These are phyloP conservation scores for Sclerotinia minor DNA, from an alignment of 2,329 filamentous ascomycete genomes.

Conservation along the genomic window DNA sequence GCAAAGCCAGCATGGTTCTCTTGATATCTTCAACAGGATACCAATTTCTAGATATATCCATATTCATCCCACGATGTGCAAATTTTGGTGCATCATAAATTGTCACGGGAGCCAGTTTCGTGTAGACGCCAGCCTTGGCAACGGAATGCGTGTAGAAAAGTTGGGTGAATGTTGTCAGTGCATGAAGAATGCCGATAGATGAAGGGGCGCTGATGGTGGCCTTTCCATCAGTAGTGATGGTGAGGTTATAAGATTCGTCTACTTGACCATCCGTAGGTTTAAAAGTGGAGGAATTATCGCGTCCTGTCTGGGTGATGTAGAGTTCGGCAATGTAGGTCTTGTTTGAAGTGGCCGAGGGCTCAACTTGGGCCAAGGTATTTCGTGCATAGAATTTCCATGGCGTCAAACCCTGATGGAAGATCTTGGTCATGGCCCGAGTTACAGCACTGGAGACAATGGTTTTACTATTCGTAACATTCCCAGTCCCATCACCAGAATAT, in stretches of 20 bases:
- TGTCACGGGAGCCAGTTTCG: conserved; percentile 65
- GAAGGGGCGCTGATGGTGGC: conserved; percentile 65
- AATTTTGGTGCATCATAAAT: conserved; percentile 76
- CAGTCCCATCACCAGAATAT: conserved; percentile 23
- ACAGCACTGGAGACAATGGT: conserved; percentile 58
- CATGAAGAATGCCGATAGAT: conserved; percentile 68
- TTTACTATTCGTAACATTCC: conserved; percentile 44
- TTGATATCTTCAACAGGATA: conserved; percentile 56
- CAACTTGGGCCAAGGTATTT: conserved; percentile 56
- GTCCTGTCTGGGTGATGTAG: conserved; percentile 58
- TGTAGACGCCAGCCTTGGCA: conserved; percentile 60
- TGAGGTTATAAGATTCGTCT: conserved; percentile 75
- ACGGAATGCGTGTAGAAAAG: conserved; percentile 73
- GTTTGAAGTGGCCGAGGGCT: conserved; percentile 53
- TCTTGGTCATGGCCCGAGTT: conserved; percentile 59
- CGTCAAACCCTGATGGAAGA: conserved; percentile 68
- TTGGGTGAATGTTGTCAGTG: conserved; percentile 75
- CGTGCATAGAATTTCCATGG: conserved; percentile 76
- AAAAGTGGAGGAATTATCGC: conserved; percentile 55
- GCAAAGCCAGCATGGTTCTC: conserved; percentile 72
- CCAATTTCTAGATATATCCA: conserved; percentile 75
- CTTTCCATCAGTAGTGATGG: conserved; percentile 56
- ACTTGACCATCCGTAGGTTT: conserved; percentile 63
- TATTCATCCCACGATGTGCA: conserved; percentile 73
- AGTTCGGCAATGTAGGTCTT: conserved; percentile 59